Evolutionary conservation across 306 rosid species (phyloP), one percentile per base, ranked within the genome.

Genomic region (Dalbergia cochinchinensis): DNA sequence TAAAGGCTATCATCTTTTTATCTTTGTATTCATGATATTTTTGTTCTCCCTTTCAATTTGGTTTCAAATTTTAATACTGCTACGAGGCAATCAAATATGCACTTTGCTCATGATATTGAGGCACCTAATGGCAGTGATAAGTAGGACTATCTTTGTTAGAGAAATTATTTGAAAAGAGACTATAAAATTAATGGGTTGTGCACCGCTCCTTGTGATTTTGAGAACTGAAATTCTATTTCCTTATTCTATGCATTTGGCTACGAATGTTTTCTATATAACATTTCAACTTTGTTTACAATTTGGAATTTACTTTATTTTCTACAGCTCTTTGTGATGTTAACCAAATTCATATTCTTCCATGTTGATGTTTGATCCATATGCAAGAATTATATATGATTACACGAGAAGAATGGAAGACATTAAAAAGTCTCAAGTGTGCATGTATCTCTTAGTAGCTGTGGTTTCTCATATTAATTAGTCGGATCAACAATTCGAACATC

Each of bases 111-210:
- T 83, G 82, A 82, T 64, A 22, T 67, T 59, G 78, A 82, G 64
- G 83, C 84, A 73, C 87, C 93, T 37, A 15, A 31, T 51, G 86
- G 71, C 77, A 87, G 83, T 78, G 94, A 92, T 7, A 89, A 89
- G 77, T 82, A 84, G 78, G 98, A 94, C 79, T 87, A 78, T 80
- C 85, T 90, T 74, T 95, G 94, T 58, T 92, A 94, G 97, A 91
- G 82, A 83, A 90, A 94, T 84, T 94, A 97, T 78, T 72, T 87
- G 85, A 89, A 77, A 31, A 88, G 97, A 54, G 98, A 94, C 88
- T 94, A 92, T 63, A 94, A 97, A 14, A 92, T 94, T 82, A 94
- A 92, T 5, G 97, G 98, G 97, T 92, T 78, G 90, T 57, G 79
- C 67, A 78, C 75, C 58, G 16, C 57, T 82, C 83, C 83, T 77